Evolutionary conservation across 2,329 filamentous ascomycete genomes (phyloP), one percentile per base, ranked within the genome.

Genomic region (Colletotrichum chlorophyti): DNA sequence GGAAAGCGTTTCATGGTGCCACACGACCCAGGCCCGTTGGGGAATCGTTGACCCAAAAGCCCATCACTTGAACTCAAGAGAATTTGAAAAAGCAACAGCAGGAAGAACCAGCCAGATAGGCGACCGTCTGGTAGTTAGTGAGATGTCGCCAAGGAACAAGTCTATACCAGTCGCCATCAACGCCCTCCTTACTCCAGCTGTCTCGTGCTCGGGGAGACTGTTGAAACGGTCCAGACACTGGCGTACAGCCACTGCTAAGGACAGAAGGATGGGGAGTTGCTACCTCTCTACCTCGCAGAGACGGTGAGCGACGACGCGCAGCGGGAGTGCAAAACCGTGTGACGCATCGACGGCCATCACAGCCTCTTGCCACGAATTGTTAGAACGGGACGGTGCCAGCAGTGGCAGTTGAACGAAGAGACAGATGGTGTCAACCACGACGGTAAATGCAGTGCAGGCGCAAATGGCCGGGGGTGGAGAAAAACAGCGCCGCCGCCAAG

Each of bases 401-500:
- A n/a, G n/a, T n/a, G n/a, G n/a, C n/a, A n/a, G n/a, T n/a, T n/a
- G n/a, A n/a, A n/a, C n/a, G n/a, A n/a, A n/a, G n/a, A n/a, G n/a
- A n/a, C n/a, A n/a, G n/a, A n/a, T n/a, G n/a, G n/a, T n/a, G n/a
- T n/a, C n/a, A n/a, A n/a, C n/a, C n/a, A n/a, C n/a, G n/a, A n/a
- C n/a, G n/a, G n/a, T n/a, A n/a, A n/a, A n/a, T n/a, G n/a, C n/a
- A n/a, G n/a, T 43, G 42, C 26, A 14, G 15, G 21, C 12, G 14
- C 21, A 37, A 34, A 23, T n/a, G 54, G 24, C 54, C 54, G 50
- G 42, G 40, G 53, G 55, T 54, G 55, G 55, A 32, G 43, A 53
- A 26, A 21, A 8, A 27, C 57, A 59, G 50, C 57, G 57, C 43
- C 52, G 57, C 57, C 51, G 57, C 57, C 51, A 60, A 60, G 57